Evolutionary conservation across 169 alveolate species (phyloP), one percentile per base, ranked within the genome.

Genomic region (Cryptosporidium meleagridis): DNA sequence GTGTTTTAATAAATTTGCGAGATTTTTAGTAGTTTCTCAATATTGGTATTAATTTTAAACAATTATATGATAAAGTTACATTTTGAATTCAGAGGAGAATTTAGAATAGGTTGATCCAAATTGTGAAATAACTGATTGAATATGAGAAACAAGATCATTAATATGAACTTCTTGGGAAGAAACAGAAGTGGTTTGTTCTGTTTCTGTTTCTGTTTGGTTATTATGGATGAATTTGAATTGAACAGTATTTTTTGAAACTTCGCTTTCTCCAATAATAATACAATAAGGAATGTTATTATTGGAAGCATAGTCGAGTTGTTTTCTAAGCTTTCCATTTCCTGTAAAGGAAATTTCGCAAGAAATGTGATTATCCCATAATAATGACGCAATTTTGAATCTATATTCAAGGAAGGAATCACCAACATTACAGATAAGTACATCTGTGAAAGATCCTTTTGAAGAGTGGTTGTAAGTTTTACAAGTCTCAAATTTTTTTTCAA

Each of bases 401-500:
- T 80, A 65, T 29, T 59, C 75, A 10, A 80, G 23, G 14, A 61
- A 29, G 12, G 75, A 18, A 12, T 80, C 80, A 10, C 89, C 89
- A 39, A 80, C 53, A 59, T 59, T 80, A 23, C 89, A 80, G n/a
- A 80, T 80, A 9, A 80, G 68, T 23, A 80, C 21, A 31, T 80
- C 89, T 3, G 89, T 80, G n/a, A 80, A 80, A 0, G 69, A 62
- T 26, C 89, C 89, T 23, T 65, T 80, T 6, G 23, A 18, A 14
- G 69, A 18, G 35, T 41, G 8, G 6, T 51, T 80, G 26, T 2
- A 4, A 26, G 45, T 67, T 23, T 75, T 48, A 5, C 84, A 72
- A 48, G 73, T 69, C 65, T 91, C 92, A 12, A 69, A 85, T 68
- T 91, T 91, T 41, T 92, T 94, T 89, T 95, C 97, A 26, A 95